Evolutionary conservation across 164 flowering plant species (phyloP).

Genomic region (Kingdonia uniflora): DNA sequence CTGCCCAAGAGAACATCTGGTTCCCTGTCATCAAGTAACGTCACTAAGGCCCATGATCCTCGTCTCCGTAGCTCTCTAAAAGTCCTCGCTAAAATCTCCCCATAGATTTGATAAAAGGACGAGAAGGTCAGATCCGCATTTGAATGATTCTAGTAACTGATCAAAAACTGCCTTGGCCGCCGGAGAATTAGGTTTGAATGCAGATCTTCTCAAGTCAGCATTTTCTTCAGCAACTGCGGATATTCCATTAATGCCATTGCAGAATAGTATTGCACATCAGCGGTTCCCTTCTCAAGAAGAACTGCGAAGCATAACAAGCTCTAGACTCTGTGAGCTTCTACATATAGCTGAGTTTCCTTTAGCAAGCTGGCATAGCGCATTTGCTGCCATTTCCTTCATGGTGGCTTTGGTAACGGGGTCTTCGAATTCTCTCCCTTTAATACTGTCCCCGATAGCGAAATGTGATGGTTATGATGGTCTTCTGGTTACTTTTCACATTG

Average conservation of each 20-base stretch:
- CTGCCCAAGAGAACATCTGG: slow-evolving; percentile 41
- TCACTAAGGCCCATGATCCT: slow-evolving; percentile 59
- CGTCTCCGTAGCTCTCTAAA: slow-evolving; percentile 68
- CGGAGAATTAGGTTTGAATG: slow-evolving; percentile 84
- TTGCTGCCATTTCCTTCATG: slow-evolving; percentile 84
- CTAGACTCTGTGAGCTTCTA: slow-evolving; percentile 64
- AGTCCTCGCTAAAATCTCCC: slow-evolving; percentile 69
- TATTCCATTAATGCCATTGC: slow-evolving; percentile 83
- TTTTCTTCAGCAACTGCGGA: slow-evolving; percentile 56
- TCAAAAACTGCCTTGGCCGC: slow-evolving; percentile 78
- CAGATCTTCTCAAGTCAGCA: slow-evolving; percentile 50
- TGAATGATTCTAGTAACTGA: slow-evolving; percentile 48
- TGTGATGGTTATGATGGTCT: slow-evolving; percentile 11
- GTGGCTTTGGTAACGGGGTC: slow-evolving; percentile 54
- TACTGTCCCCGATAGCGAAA: slow-evolving; percentile 36
- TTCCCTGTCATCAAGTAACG: slow-evolving; percentile 65
- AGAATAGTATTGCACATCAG: slow-evolving; percentile 51
- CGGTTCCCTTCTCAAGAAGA: slow-evolving; percentile 58
- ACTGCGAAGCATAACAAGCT: slow-evolving; percentile 75
- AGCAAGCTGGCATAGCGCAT: slow-evolving; percentile 55
- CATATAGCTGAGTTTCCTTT: slow-evolving; percentile 47
- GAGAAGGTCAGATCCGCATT: slow-evolving; percentile 42
- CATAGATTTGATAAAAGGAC: slow-evolving; percentile 41
- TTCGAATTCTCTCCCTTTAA: slow-evolving; percentile 61
- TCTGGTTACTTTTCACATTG: not conserved